Evolutionary conservation across 83 land plant genomes (phyloP), one percentile per base, ranked within the genome.

Genomic region (Thuja plicata): DNA sequence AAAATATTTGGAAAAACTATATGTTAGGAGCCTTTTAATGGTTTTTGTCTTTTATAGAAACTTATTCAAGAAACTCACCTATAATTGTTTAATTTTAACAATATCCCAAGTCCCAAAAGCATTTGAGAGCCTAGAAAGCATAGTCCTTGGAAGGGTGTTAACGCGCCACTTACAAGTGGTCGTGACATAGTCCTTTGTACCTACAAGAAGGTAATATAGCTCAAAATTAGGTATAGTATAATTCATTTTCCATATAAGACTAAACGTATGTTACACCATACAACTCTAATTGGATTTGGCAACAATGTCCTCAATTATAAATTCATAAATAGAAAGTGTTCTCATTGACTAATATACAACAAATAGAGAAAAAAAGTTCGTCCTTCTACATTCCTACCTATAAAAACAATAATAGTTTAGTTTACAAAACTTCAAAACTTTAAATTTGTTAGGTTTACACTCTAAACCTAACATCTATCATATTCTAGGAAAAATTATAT

Each of bases 131-230:
- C 99, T 71, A 98, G 94, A 92, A 98, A 96, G 83, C 89, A 45
- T 82, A 98, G 46, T 27, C 99, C 99, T 88, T 98, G 97, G 89
- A 95, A 92, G 16, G 96, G 96, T 43, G 98, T 94, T 76, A 98
- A 88, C 55, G 89, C 80, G 43, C 99, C 99, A 90, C 94, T 93
- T 21, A 97, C 98, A 89, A 97, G 87, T 27, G 99, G 99, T 34
- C 98, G 93, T n/a, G 62, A 86, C 88, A 90, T 95, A 19, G 99
- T 97, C 35, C 99, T 94, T 35, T 96, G 95, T 48, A 97, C 98
- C 99, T 97, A 88, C 88, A 89, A 24, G 52, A 89, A 86, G 89
- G 24, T 24, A 45, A 74, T 79, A 76, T 37, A 66, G 38, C 54
- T 40, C 38, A 32, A 87, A 21, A 13, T 37, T 55, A 17, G 15